These are phyloP conservation scores for Linum usitatissimum DNA, from an alignment of 345 rosid species.

Conservation along the genomic window DNA sequence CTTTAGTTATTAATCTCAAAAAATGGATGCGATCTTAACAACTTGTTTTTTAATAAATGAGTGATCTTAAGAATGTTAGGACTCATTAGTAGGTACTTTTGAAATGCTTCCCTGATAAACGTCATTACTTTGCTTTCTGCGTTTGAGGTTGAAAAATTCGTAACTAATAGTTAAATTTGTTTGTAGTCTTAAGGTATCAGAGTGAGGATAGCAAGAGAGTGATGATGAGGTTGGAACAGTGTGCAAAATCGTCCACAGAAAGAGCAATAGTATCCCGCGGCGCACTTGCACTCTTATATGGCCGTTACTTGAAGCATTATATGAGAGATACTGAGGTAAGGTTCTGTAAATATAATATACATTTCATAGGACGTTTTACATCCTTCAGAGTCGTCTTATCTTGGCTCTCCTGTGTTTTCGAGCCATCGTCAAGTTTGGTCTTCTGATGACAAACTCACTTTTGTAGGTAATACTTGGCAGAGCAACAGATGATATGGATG, in stretches of 20 bases:
- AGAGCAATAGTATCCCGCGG: constrained; percentile 21
- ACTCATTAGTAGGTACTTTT: neutral
- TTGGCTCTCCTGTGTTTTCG: neutral
- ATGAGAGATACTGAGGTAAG: constrained; percentile 17
- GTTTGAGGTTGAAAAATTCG: neutral
- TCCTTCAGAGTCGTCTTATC: neutral
- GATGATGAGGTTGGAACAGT: constrained; percentile 24
- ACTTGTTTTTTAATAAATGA: too few species aligned
- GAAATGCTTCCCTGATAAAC: neutral
- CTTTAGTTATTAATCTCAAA: too few species aligned
- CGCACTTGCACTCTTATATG: constrained; percentile 23
- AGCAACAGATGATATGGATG: constrained; percentile 23
- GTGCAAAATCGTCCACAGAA: constrained; percentile 21
- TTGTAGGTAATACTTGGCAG: constrained; percentile 22
- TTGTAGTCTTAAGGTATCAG: constrained; percentile 17
- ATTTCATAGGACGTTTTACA: too few species aligned
- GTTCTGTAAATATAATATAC: too few species aligned
- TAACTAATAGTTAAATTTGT: neutral
- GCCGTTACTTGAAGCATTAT: constrained; percentile 20
- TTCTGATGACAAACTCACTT: neutral
- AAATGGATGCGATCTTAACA: too few species aligned
- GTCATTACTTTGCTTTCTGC: neutral
- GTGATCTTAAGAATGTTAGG: neutral
- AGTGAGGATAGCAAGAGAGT: constrained; percentile 12
- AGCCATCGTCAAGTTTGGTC: neutral